phyloP scores from a whole-genome alignment of 1,284 basidiomycete genomes.

The Leccinum solheimii region DNA sequence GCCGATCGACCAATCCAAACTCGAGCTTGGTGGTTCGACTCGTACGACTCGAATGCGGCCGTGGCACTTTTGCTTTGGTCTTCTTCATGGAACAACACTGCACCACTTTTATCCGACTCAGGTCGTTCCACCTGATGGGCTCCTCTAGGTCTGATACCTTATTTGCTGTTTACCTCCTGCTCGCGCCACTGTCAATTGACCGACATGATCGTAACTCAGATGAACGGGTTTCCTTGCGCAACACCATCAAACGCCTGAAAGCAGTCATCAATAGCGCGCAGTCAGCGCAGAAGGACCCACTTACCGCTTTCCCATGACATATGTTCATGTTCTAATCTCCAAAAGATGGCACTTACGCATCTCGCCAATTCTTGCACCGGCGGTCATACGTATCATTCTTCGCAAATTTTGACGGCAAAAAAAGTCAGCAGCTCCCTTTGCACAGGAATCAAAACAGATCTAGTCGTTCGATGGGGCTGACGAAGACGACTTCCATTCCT shows the following conservation, averaged over 20 bases:
- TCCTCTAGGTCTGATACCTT: background rate
- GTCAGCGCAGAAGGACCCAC: background rate
- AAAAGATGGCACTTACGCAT: background rate
- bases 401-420: background rate
- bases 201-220: background rate
- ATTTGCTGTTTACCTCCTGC: background rate
- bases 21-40: constrained; percentile 3
- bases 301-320: background rate
- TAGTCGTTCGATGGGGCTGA: background rate
- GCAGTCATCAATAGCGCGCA: background rate
- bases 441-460: constrained; percentile 14
- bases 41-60: constrained; percentile 14
- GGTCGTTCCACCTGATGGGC: background rate
- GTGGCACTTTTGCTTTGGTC: background rate
- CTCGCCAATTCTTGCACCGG: background rate
- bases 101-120: constrained; percentile 10
- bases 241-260: background rate
- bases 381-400: constrained; percentile 4
- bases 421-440: background rate
- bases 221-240: background rate
- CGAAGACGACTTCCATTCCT: constrained; percentile 24
- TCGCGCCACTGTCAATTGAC: background rate
- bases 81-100: constrained; percentile 19
- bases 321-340: constrained; percentile 16
- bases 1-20: constrained; percentile 2